Conservation (phyloP, 2,329 filamentous ascomycete species). For the Colletotrichum filicis region DNA sequence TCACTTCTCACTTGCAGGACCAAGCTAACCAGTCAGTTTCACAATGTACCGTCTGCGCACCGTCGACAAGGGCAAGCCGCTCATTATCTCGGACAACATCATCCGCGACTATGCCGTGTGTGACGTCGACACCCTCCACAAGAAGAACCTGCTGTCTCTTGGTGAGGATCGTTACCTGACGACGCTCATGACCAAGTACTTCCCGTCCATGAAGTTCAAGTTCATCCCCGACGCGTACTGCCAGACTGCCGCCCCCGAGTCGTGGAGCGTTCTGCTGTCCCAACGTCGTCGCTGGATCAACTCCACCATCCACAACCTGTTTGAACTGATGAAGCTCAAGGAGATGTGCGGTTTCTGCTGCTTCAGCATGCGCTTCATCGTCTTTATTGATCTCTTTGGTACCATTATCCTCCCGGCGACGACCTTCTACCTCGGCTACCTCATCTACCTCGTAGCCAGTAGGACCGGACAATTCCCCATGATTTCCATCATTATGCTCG, state of each 20-base stretch:
- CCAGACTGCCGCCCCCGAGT: conserved; percentile 92
- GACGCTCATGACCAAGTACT: conserved; percentile 98
- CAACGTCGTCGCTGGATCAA: conserved; percentile 99
- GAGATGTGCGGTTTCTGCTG: conserved; percentile 99
- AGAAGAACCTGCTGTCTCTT: conserved; percentile 94
- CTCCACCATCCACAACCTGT: conserved; percentile 96
- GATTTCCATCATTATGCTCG: conserved; percentile 90
- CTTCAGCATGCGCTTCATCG: conserved; percentile 98
- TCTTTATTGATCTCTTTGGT: conserved; percentile 92
- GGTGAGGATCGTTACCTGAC: conserved; percentile 98
- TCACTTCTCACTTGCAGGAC: neutral
- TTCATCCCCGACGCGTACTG: conserved; percentile 95
- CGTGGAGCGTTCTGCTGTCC: conserved; percentile 94
- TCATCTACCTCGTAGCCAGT: conserved; percentile 83
- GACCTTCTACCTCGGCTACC: conserved; percentile 85
- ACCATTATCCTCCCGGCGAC: conserved; percentile 93
- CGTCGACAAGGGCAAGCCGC: conserved; percentile 90
- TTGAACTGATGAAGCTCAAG: conserved; percentile 88
- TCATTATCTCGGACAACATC: conserved; percentile 91
- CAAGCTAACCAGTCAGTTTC: conserved; percentile 75
- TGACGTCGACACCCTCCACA: conserved; percentile 92
- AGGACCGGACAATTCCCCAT: conserved; percentile 80
- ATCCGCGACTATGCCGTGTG: conserved; percentile 91
- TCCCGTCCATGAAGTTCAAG: conserved; percentile 95
- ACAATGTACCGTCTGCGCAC: conserved; percentile 98